These are phyloP conservation scores for Amauroascus niger DNA, from an alignment of 2,329 filamentous ascomycete species.

Conservation along the genomic window DNA sequence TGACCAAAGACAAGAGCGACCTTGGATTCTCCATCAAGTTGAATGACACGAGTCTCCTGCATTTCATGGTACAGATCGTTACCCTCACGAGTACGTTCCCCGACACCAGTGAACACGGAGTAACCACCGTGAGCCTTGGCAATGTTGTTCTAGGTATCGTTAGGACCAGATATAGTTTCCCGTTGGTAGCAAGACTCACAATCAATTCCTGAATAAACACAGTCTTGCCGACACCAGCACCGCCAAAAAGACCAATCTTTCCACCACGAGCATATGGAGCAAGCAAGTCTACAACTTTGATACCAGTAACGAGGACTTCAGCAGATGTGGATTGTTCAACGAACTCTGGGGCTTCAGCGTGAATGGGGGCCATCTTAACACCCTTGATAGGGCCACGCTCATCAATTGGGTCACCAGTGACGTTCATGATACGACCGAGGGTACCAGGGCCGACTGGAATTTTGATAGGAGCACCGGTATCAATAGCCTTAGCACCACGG, in stretches of 20 bases:
- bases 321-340: slow-evolving; percentile 90
- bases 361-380: slow-evolving; percentile 78
- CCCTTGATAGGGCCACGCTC: slow-evolving; percentile 97
- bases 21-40: slow-evolving; percentile 99
- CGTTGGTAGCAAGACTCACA: slow-evolving; percentile 41
- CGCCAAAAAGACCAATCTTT: slow-evolving; percentile 99
- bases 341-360: slow-evolving; percentile 88
- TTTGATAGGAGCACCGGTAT: slow-evolving; percentile 91
- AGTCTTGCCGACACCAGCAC: slow-evolving; percentile 99
- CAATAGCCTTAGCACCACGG: slow-evolving; percentile 72
- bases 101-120: slow-evolving; percentile 99
- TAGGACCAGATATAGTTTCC: slow-evolving; percentile 8
- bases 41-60: slow-evolving; percentile 99
- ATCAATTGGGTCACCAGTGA: slow-evolving; percentile 99
- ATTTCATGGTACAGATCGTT: slow-evolving; percentile 99
- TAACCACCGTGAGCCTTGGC: slow-evolving; percentile 99
- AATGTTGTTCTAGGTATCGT: slow-evolving; percentile 81
- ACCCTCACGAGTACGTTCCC: slow-evolving; percentile 99
- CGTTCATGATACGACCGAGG: slow-evolving; percentile 99
- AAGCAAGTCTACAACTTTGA: slow-evolving; percentile 99
- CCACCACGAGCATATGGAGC: slow-evolving; percentile 99
- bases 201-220: slow-evolving; percentile 99
- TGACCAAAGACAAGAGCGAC: slow-evolving; percentile 99
- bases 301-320: slow-evolving; percentile 96
- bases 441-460: slow-evolving; percentile 90